phyloP scores from a whole-genome alignment of 2,329 filamentous ascomycete species.

The Mollisia scopiformis region DNA sequence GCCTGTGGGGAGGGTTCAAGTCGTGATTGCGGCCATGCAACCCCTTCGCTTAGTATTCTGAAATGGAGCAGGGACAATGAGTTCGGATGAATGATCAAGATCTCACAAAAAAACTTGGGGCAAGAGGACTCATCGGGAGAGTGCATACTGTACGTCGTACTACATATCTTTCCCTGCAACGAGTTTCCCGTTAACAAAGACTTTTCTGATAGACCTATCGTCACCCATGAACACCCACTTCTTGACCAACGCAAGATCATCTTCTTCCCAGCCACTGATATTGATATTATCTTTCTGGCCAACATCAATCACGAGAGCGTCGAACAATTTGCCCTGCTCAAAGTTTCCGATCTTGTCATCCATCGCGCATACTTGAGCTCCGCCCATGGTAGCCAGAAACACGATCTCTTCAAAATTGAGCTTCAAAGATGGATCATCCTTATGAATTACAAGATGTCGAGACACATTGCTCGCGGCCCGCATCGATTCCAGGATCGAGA shows the following conservation, averaged over 20 bases:
- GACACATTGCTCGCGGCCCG: constrained; percentile 55
- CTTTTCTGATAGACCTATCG: background rate
- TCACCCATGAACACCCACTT: background rate
- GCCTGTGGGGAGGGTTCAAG: no score
- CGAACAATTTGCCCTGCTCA: constrained; percentile 82
- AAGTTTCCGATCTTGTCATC: constrained; percentile 74
- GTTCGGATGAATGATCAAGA: no score
- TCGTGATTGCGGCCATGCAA: no score
- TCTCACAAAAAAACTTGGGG: no score
- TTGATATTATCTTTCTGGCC: background rate
- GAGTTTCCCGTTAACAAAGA: background rate
- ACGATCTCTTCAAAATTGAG: constrained; percentile 38
- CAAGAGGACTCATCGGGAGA: no score
- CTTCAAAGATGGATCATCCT: constrained; percentile 34
- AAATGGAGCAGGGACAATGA: no score
- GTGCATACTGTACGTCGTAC: no score
- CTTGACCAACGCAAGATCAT: background rate
- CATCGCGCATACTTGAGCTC: constrained; percentile 55
- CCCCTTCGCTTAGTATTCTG: no score
- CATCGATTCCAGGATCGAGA: constrained; percentile 61
- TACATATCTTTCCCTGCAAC: background rate
- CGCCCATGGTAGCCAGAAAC: constrained; percentile 54
- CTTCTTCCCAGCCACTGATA: background rate
- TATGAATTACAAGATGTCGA: constrained; percentile 44
- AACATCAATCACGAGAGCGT: constrained; percentile 68